Evolutionary conservation across 768 basidiomycete genomes (phyloP).

Genomic region (Agrocybe praecox): DNA sequence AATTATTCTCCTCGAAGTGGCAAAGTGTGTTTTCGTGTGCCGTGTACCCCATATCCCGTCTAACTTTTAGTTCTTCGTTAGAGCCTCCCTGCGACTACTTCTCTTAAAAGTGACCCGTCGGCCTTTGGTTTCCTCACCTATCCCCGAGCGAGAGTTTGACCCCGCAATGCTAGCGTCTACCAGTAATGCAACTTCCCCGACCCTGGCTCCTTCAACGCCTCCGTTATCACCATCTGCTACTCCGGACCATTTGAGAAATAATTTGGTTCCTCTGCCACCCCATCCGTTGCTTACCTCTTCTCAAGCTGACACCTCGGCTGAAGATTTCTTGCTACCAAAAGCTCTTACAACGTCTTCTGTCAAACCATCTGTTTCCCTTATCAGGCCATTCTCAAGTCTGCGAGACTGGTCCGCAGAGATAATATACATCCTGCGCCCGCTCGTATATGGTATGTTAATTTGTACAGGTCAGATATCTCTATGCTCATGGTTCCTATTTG

Average conservation of each 20-base stretch:
- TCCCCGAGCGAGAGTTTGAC: constrained; percentile 89
- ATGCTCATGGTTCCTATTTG: constrained; percentile 8
- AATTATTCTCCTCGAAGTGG: constrained; percentile 72
- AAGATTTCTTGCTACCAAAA: constrained; percentile 84
- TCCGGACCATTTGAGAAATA: constrained; percentile 83
- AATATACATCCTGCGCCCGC: constrained; percentile 72
- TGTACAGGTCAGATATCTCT: constrained; percentile 2
- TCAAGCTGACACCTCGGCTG: constrained; percentile 60
- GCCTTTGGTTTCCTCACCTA: constrained; percentile 74
- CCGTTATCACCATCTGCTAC: constrained; percentile 59
- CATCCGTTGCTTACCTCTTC: constrained; percentile 62
- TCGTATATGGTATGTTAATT: constrained; percentile 66
- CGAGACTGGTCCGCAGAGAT: constrained; percentile 78
- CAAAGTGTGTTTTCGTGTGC: constrained; percentile 68
- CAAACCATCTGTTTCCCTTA: constrained; percentile 67
- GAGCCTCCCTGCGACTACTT: constrained; percentile 73
- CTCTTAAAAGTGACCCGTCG: constrained; percentile 76
- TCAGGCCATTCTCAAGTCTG: constrained; percentile 60
- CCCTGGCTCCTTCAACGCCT: constrained; percentile 59
- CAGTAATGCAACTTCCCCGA: constrained; percentile 58
- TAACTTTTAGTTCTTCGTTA: constrained; percentile 28
- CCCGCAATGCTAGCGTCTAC: constrained; percentile 62
- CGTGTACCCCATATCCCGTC: neutral
- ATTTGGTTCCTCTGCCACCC: constrained; percentile 64
- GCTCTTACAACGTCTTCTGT: constrained; percentile 75